Evolutionary conservation across 2,329 filamentous ascomycete genomes (phyloP).

Genomic region (Penicillium sp.): DNA sequence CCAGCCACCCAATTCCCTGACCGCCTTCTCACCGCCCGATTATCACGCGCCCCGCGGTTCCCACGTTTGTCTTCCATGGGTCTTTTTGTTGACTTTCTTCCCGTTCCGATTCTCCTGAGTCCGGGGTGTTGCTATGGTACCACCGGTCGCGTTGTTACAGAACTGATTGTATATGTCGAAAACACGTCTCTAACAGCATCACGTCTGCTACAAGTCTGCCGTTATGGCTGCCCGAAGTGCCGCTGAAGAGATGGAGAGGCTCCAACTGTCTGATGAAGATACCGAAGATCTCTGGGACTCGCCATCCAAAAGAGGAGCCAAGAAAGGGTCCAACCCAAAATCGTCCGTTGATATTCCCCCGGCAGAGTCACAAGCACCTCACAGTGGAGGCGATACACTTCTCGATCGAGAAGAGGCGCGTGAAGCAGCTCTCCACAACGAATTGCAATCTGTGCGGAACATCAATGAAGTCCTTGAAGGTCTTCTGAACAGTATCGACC

Average conservation of each 20-base stretch:
- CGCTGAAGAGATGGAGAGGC: conserved; percentile 52
- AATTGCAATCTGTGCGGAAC: conserved; percentile 77
- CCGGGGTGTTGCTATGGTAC: neutral
- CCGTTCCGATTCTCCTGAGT: conserved; percentile 9
- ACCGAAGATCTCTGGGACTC: conserved; percentile 60
- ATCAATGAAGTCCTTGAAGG: conserved; percentile 84
- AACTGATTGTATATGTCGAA: neutral
- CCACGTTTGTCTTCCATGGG: conserved; percentile 10
- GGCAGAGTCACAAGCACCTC: conserved; percentile 34
- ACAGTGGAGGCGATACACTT: conserved; percentile 49
- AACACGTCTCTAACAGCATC: neutral
- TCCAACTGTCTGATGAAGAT: conserved; percentile 55
- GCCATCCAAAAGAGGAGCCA: conserved; percentile 44
- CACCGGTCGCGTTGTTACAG: neutral
- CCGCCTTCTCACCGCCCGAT: conserved; percentile 16
- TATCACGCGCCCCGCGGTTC: conserved; percentile 11
- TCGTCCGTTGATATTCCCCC: conserved; percentile 34
- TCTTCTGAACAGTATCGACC: conserved; percentile 45
- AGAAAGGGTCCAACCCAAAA: conserved; percentile 33
- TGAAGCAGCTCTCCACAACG: conserved; percentile 70
- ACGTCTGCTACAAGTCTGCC: neutral
- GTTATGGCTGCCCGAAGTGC: conserved; percentile 36
- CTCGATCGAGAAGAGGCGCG: conserved; percentile 66
- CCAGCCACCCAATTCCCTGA: conserved; percentile 22
- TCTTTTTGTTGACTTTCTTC: conserved; percentile 16